Evolutionary conservation across 257 asterid species (phyloP).

Genomic region (Salvia hispanica): DNA sequence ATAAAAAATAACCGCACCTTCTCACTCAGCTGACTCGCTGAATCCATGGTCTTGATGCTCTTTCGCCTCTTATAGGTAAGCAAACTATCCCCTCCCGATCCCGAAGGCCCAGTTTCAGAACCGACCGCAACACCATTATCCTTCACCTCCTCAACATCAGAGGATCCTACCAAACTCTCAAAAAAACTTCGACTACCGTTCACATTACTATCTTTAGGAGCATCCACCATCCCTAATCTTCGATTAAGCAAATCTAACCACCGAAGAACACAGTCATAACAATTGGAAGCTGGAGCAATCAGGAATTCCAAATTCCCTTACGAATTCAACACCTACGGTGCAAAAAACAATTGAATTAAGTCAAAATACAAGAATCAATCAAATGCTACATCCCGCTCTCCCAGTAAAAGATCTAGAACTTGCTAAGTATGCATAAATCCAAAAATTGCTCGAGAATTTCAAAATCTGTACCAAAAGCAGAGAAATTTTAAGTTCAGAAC

Average conservation of each 20-base stretch:
- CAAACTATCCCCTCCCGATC: slow-evolving; percentile 41
- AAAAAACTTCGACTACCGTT: slow-evolving; percentile 35
- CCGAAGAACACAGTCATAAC: slow-evolving; percentile 32
- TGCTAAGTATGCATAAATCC: neutral
- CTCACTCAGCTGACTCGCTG: slow-evolving; percentile 39
- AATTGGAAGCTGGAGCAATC: slow-evolving; percentile 25
- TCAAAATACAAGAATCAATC: neutral
- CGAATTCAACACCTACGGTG: slow-evolving; percentile 25
- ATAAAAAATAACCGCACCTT: slow-evolving; percentile 45
- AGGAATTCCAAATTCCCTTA: slow-evolving; percentile 33
- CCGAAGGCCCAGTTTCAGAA: slow-evolving; percentile 36
- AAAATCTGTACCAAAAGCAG: neutral
- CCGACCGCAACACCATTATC: slow-evolving; percentile 41
- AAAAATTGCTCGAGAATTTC: slow-evolving; percentile 19
- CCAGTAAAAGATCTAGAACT: neutral
- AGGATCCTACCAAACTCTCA: slow-evolving; percentile 25
- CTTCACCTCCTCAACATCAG: slow-evolving; percentile 35
- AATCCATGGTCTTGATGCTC: slow-evolving; percentile 35
- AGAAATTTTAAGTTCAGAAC: slow-evolving; percentile 19
- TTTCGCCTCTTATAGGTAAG: slow-evolving; percentile 79
- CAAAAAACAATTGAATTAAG: neutral
- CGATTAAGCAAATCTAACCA: slow-evolving; percentile 32
- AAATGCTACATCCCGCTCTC: slow-evolving; percentile 10
- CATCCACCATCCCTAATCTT: slow-evolving; percentile 47
- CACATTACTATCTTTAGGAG: slow-evolving; percentile 37